A percentile compares a stretch with the other conserved stretches of the same genome.
phyloP scores from a whole-genome alignment of 1,284 basidiomycete species.

The Neotropicomus parvogracilis region DNA sequence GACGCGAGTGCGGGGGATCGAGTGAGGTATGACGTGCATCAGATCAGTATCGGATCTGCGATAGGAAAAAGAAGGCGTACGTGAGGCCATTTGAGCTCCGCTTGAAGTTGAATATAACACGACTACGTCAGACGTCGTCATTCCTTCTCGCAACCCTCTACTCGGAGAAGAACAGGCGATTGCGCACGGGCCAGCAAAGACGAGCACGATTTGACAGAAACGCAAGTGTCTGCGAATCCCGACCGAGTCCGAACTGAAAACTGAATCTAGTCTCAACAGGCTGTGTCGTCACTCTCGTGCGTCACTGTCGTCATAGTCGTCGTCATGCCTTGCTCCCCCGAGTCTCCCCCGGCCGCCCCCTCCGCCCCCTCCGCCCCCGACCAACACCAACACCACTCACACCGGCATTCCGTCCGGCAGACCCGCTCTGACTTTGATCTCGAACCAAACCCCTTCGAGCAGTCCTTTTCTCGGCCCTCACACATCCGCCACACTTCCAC shows the following conservation, averaged over 20 bases:
- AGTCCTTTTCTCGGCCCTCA: slow-evolving; percentile 71
- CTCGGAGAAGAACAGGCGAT: slow-evolving; percentile 26
- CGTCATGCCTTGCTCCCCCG: slow-evolving; percentile 27
- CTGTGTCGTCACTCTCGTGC: slow-evolving; percentile 23
- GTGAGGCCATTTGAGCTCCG: slow-evolving; percentile 30
- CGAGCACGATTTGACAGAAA: slow-evolving; percentile 21
- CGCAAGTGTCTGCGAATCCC: slow-evolving; percentile 29
- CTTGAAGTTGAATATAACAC: slow-evolving; percentile 40
- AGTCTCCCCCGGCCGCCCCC: slow-evolving; percentile 21
- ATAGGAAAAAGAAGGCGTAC: slow-evolving; percentile 26
- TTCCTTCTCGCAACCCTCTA: slow-evolving; percentile 33
- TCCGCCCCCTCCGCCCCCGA: background rate
- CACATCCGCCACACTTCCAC: slow-evolving; percentile 46
- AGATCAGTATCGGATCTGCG: slow-evolving; percentile 37
- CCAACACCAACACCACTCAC: slow-evolving; percentile 12
- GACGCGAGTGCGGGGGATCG: slow-evolving; percentile 20
- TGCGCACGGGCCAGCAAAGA: slow-evolving; percentile 33
- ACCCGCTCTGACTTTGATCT: slow-evolving; percentile 71
- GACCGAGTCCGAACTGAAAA: slow-evolving; percentile 22
- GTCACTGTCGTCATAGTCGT: slow-evolving; percentile 25
- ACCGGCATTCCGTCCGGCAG: slow-evolving; percentile 33
- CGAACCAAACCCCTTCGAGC: slow-evolving; percentile 96
- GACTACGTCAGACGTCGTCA: slow-evolving; percentile 40
- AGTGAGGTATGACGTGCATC: slow-evolving; percentile 33
- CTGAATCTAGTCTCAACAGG: slow-evolving; percentile 20